Conservation (phyloP, 2,329 filamentous ascomycete species). For the Lanzia echinophila region DNA sequence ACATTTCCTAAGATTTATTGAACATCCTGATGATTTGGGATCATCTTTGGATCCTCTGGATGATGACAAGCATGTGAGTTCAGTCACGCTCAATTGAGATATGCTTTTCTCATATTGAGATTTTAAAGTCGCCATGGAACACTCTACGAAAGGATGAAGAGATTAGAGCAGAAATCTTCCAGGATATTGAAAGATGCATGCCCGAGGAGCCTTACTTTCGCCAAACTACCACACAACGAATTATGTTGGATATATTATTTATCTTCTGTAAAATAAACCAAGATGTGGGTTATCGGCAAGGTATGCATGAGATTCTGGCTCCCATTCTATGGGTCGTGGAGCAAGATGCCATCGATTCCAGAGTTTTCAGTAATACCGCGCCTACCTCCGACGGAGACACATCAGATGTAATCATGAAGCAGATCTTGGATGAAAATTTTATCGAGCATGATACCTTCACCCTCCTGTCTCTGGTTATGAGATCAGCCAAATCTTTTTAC, state of each 20-base stretch:
- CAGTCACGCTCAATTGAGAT: neutral
- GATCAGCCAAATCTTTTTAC: slow-evolving; percentile 79
- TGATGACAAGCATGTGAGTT: slow-evolving; percentile 59
- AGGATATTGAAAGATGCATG: slow-evolving; percentile 86
- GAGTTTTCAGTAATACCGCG: slow-evolving; percentile 25
- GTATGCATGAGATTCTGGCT: slow-evolving; percentile 94
- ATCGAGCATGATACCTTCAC: slow-evolving; percentile 89
- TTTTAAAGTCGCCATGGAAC: slow-evolving; percentile 78
- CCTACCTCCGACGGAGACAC: slow-evolving; percentile 21
- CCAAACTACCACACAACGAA: slow-evolving; percentile 66
- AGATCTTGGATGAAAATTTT: slow-evolving; percentile 64
- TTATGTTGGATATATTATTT: slow-evolving; percentile 85
- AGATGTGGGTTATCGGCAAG: slow-evolving; percentile 84
- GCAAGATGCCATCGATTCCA: slow-evolving; percentile 63
- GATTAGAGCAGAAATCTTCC: slow-evolving; percentile 79
- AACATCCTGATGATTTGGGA: slow-evolving; percentile 74
- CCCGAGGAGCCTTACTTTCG: slow-evolving; percentile 91
- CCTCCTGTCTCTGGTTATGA: slow-evolving; percentile 82
- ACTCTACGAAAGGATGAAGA: slow-evolving; percentile 78
- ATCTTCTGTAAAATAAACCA: slow-evolving; percentile 92
- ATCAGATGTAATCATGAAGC: slow-evolving; percentile 39
- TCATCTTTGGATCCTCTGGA: slow-evolving; percentile 75
- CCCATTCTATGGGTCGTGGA: slow-evolving; percentile 81
- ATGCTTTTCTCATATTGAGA: slow-evolving; percentile 34
- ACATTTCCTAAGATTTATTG: slow-evolving; percentile 74